Base-by-base conservation (phyloP, 2,329 filamentous ascomycete species). In the Trichoderma semiorbis region DNA sequence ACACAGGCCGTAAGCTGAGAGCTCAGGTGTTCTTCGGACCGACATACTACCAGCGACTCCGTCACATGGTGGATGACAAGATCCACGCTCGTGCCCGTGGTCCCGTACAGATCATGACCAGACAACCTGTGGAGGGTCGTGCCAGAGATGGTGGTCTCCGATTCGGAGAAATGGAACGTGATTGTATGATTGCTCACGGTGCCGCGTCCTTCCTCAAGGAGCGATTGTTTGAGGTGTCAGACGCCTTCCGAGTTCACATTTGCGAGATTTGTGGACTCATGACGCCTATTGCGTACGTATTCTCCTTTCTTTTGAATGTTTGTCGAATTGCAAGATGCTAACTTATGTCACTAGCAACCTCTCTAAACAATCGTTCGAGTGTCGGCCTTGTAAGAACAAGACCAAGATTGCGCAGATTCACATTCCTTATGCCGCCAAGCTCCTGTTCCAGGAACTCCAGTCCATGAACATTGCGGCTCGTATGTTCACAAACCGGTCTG, bases 161-260 rank as follows among this genome's bases (percentile, higher is more conserved):
- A 80, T 99, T 99, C 90, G 96, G 96, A 91, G 96, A 99, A 87
- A 99, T 99, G 96, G 97, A 99, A 84, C 95, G 97, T 85, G 97
- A 99, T 89, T 99, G 96, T 82, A 99, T 99, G 96, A 99, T 99
- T 85, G 94, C 97, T n/a, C 97, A 99, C 81, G 96, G 96, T 80
- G 96, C 97, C 4, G 95, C 94, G 69, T 92, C 95, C 2, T 99
- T 99, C 88, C 84, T 99, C 79, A 99, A 99, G 85, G 96, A 99
- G 86, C 90, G 96, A 78, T 84, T 99, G 72, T 98, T 99, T 78
- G 95, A 98, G 81, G 96, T 99, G 65, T 97, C 94, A 68, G 96
- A 99, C 85, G 95, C 96, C 47, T 99, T 98, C 88, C 89, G 95
- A 82, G 96, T 99, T 72, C 96, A 99, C 83, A 92, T 99, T 78